Percentiles rank a stretch among this genome's conserved stretches.
phyloP scores from a whole-genome alignment of 345 rosid species.

The Zanthoxylum bungeanum region DNA sequence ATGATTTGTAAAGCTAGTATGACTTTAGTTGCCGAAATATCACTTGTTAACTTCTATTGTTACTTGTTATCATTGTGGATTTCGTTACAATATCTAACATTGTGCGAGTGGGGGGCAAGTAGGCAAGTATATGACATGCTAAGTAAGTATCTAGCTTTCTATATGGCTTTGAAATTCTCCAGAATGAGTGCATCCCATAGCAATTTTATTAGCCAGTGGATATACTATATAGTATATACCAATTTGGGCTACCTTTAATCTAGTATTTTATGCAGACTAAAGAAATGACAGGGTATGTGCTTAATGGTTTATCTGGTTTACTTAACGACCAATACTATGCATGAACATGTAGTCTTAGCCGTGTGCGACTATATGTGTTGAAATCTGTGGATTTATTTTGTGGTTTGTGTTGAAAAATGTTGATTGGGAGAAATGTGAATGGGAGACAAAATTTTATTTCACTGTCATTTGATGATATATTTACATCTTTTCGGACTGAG shows the following conservation, averaged over 20 bases:
- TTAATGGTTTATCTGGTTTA: neutral
- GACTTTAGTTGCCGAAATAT: neutral
- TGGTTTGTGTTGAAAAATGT: neutral
- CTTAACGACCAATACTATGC: neutral
- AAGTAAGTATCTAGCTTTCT: neutral
- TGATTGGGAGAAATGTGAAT: neutral
- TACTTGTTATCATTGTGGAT: neutral
- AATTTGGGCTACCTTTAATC: neutral
- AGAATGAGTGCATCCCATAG: neutral
- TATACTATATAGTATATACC: neutral
- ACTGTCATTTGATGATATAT: no score
- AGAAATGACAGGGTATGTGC: neutral
- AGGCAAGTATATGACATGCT: neutral
- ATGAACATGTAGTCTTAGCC: neutral
- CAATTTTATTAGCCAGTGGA: neutral
- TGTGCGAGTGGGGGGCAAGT: neutral
- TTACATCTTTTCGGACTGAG: neutral
- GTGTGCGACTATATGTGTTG: no score
- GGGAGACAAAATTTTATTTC: no score
- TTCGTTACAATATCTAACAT: neutral
- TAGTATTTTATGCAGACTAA: neutral
- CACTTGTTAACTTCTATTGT: neutral
- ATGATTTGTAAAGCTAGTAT: constrained; percentile 6
- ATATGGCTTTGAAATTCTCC: neutral
- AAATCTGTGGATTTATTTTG: neutral